Conservation (phyloP, 2,329 filamentous ascomycete genomes). For the Cladophialophora carrionii region DNA sequence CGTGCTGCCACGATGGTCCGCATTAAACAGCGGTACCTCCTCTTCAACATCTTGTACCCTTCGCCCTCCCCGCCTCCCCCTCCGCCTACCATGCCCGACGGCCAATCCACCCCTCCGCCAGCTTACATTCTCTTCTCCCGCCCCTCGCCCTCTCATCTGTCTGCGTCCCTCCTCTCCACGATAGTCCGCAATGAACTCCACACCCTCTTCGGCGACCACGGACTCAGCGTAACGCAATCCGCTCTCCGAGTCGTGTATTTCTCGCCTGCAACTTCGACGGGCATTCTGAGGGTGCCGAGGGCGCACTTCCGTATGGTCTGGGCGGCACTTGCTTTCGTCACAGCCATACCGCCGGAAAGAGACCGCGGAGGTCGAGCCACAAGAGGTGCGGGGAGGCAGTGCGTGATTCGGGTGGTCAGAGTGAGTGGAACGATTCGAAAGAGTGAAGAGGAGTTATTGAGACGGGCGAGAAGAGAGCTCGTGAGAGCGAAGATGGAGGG, state of each 20-base stretch:
- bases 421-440: constrained; percentile 94
- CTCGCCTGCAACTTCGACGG: constrained; percentile 87
- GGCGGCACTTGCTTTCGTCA: constrained; percentile 83
- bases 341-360: constrained; percentile 58
- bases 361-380: constrained; percentile 4
- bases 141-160: constrained; percentile 74
- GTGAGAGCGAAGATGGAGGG: constrained; percentile 45
- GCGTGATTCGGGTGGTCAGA: constrained; percentile 80
- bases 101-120: constrained; percentile 50
- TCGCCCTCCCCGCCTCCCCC: constrained; percentile 45
- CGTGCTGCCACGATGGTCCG: constrained; percentile 73
- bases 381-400: constrained; percentile 44
- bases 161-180: constrained; percentile 54
- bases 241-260: constrained; percentile 78
- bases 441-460: constrained; percentile 85
- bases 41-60: constrained; percentile 92
- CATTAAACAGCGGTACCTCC: constrained; percentile 91
- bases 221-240: constrained; percentile 54
- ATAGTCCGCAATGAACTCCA: constrained; percentile 71
- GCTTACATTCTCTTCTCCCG: constrained; percentile 74
- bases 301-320: constrained; percentile 85
- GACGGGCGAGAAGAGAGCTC: constrained; percentile 72
- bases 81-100: constrained; percentile 16
- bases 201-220: constrained; percentile 84
- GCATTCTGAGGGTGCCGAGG: constrained; percentile 82